Evolutionary conservation across 768 basidiomycete genomes (phyloP).

Genomic region (Podaxis sp.): DNA sequence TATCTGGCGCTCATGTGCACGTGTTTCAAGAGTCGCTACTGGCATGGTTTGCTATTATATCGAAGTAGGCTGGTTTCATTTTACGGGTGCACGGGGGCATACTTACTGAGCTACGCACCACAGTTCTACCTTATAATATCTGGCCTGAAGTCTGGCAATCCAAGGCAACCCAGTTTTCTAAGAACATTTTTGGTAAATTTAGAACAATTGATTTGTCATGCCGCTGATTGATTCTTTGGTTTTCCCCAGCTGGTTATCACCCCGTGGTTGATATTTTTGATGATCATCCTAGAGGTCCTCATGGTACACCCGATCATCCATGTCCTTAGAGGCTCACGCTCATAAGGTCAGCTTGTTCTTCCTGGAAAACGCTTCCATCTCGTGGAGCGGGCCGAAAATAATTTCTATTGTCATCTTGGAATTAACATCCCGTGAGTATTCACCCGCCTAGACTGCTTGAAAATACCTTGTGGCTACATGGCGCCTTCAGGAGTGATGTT

Average conservation of each 20-base stretch:
- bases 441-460: too few species aligned
- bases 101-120: not conserved
- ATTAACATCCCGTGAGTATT: conserved; percentile 2
- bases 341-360: not conserved
- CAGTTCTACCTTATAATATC: conserved; percentile 9
- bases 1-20: not conserved
- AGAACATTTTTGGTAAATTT: not conserved
- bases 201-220: not conserved
- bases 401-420: conserved; percentile 12
- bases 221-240: not conserved
- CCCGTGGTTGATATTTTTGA: conserved; percentile 13
- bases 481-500: not conserved
- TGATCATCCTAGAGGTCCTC: conserved; percentile 8
- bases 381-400: conserved; percentile 3
- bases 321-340: not conserved
- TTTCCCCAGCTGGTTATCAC: not conserved
- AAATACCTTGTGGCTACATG: not conserved
- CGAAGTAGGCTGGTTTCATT: not conserved
- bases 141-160: not conserved
- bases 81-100: not conserved
- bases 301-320: not conserved
- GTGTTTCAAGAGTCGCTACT: not conserved
- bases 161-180: not conserved
- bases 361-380: conserved; percentile 2
- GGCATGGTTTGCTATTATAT: conserved; percentile 9